A percentile compares a stretch with the other conserved stretches of the same genome.
phyloP scores from a whole-genome alignment of 2,329 filamentous ascomycete species.

The Diaporthe ilicicola region DNA sequence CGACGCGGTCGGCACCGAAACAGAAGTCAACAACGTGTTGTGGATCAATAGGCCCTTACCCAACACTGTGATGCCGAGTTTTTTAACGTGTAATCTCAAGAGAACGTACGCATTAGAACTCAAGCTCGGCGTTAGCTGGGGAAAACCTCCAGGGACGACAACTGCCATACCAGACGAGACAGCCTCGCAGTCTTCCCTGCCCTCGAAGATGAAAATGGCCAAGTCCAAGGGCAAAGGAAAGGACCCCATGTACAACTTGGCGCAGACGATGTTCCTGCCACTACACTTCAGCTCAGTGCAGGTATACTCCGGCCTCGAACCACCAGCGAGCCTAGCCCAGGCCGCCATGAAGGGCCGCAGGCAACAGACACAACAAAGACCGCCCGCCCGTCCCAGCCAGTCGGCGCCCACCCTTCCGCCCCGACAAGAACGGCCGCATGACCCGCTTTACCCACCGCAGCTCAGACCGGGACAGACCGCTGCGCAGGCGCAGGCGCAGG shows the following conservation, averaged over 20 bases:
- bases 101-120: constrained; percentile 86
- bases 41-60: constrained; percentile 81
- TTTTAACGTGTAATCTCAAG: constrained; percentile 87
- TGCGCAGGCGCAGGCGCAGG: constrained; percentile 33
- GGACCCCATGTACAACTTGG: constrained; percentile 44
- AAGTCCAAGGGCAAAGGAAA: constrained; percentile 47
- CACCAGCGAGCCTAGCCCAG: constrained; percentile 78
- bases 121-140: constrained; percentile 80
- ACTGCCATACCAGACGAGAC: constrained; percentile 27
- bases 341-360: constrained; percentile 51
- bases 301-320: constrained; percentile 87
- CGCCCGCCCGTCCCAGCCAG: constrained; percentile 45
- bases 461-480: constrained; percentile 44
- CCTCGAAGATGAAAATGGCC: constrained; percentile 6
- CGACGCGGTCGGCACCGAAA: constrained; percentile 70
- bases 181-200: constrained; percentile 32
- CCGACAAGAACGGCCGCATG: constrained; percentile 41
- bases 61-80: constrained; percentile 86
- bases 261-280: constrained; percentile 82
- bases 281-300: constrained; percentile 78
- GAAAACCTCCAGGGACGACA: constrained; percentile 54
- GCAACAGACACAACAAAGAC: constrained; percentile 30
- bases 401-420: constrained; percentile 38
- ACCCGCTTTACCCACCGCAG: constrained; percentile 68
- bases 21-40: constrained; percentile 72